Evolutionary conservation across 2,329 filamentous ascomycete genomes (phyloP).

Genomic region (Exserohilum turcica): DNA sequence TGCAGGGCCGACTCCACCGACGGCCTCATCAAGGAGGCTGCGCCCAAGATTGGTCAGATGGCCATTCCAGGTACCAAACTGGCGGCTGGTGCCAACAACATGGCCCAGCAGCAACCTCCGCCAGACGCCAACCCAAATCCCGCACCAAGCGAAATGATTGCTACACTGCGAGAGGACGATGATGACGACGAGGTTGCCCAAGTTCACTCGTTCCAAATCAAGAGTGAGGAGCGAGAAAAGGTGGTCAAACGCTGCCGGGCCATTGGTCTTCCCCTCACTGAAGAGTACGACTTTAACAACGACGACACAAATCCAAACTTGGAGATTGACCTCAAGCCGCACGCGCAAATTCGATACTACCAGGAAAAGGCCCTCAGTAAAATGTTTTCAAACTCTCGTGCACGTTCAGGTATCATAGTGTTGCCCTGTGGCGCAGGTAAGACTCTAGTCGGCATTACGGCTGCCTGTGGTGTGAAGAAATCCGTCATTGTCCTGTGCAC

Average conservation of each 20-base stretch:
- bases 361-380: constrained; percentile 98
- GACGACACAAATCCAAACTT: constrained; percentile 87
- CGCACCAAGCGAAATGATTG: constrained; percentile 66
- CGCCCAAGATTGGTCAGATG: constrained; percentile 82
- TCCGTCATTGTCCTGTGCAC: constrained; percentile 94
- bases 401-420: constrained; percentile 96
- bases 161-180: constrained; percentile 68
- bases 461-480: constrained; percentile 97
- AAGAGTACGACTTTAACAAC: constrained; percentile 96
- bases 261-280: constrained; percentile 83
- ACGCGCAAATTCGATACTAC: constrained; percentile 88
- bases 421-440: constrained; percentile 96
- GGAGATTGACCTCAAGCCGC: constrained; percentile 89
- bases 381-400: constrained; percentile 98
- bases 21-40: constrained; percentile 76
- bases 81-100: constrained; percentile 82
- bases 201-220: constrained; percentile 92
- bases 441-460: constrained; percentile 96
- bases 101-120: constrained; percentile 47
- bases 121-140: constrained; percentile 37
- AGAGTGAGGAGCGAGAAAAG: constrained; percentile 77
- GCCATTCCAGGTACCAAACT: constrained; percentile 95
- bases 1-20: constrained; percentile 76
- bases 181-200: constrained; percentile 86
- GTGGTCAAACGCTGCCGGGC: constrained; percentile 90